These are phyloP conservation scores for Mucor saturninus DNA, from an alignment of 371 early-diverging fungal species.

Conservation along the genomic window DNA sequence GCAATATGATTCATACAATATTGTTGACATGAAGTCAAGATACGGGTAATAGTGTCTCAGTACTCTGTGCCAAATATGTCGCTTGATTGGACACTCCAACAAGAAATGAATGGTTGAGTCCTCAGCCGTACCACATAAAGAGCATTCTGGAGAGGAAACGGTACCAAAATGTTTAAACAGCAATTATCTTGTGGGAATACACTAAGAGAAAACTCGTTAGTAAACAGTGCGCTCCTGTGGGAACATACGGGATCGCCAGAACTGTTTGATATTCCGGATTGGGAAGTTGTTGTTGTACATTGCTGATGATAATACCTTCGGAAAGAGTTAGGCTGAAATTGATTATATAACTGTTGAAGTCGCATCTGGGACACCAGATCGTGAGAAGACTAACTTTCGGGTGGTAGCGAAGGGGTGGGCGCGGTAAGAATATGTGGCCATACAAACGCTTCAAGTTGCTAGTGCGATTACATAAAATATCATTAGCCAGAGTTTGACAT, in stretches of 20 bases:
- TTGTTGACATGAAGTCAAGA: not conserved
- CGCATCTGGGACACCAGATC: not conserved
- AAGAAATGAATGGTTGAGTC: not conserved
- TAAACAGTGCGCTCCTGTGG: not conserved
- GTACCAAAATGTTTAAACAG: not conserved
- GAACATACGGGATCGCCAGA: not conserved
- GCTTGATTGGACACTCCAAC: not conserved
- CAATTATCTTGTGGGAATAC: not conserved
- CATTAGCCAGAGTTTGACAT: not conserved
- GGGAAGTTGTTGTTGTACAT: not conserved
- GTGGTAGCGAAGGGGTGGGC: not conserved
- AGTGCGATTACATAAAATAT: not conserved
- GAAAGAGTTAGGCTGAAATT: not conserved
- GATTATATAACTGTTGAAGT: not conserved
- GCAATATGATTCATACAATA: not conserved
- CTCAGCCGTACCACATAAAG: not conserved
- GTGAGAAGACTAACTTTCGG: not conserved
- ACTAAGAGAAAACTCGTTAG: not conserved
- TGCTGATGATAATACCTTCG: not conserved
- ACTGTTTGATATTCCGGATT: not conserved
- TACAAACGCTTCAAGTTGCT: not conserved
- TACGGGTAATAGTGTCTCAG: not conserved
- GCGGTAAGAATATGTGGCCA: not conserved
- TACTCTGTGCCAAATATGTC: not conserved
- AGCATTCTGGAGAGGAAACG: not conserved